Conservation (phyloP, 345 rosid genomes). For the Linum lewisii region DNA sequence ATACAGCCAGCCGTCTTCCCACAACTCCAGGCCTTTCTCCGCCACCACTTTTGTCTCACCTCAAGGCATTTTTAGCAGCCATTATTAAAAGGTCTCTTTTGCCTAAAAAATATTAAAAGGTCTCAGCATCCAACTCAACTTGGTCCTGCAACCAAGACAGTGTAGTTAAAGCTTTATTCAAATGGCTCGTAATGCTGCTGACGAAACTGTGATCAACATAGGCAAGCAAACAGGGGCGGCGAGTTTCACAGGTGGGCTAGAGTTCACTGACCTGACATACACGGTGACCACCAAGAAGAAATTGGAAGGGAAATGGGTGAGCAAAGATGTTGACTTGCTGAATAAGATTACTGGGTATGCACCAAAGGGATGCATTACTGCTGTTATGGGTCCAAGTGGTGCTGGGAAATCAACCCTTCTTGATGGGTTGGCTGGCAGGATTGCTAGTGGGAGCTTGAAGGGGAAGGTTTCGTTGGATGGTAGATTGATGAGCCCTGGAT, state of each 20-base stretch:
- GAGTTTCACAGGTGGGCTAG: constrained; percentile 39
- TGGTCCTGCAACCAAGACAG: too few species aligned
- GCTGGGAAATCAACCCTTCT: constrained; percentile 61
- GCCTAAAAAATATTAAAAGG: too few species aligned
- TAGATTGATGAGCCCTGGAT: constrained; percentile 34
- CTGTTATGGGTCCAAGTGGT: constrained; percentile 69
- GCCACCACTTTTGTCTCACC: too few species aligned
- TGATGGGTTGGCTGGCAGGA: constrained; percentile 52
- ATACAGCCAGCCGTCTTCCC: too few species aligned
- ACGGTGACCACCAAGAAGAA: constrained; percentile 35
- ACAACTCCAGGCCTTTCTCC: too few species aligned
- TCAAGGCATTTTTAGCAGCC: too few species aligned
- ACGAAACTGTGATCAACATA: constrained; percentile 31
- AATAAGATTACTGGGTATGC: constrained; percentile 50
- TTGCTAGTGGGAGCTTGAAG: constrained; percentile 50
- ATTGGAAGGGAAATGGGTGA: constrained; percentile 38
- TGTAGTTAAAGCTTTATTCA: too few species aligned
- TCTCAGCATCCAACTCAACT: too few species aligned
- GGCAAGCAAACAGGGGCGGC: constrained; percentile 19
- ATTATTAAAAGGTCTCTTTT: too few species aligned
- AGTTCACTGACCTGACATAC: constrained; percentile 41
- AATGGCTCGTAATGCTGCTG: not conserved
- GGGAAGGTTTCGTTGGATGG: constrained; percentile 51
- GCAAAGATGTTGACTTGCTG: constrained; percentile 40
- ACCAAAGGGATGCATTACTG: constrained; percentile 56